Base-by-base conservation (phyloP, 2,329 filamentous ascomycete genomes). In the Plenodomus lindquistii region DNA sequence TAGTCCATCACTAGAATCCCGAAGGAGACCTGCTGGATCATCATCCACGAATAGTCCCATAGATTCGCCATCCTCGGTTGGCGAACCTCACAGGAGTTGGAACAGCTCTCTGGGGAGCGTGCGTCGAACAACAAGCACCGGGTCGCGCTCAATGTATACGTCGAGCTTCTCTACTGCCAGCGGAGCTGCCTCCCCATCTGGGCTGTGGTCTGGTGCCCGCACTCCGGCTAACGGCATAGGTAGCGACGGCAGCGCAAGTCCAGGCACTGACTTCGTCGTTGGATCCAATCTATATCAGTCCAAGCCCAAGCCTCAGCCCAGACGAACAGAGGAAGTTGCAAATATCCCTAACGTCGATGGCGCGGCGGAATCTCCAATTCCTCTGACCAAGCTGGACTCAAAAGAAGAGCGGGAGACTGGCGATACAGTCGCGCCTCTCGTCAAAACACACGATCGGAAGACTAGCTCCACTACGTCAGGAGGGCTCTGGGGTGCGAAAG, bases 81-180 rank as follows among this genome's bases (percentile, higher is more conserved):
- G 62, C 27, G 67, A 69, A 16, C 60, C 70, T 2, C 60, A 62
- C 18, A 59, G 55, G 18, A 62, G 52, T 15, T 65, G 70, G 52
- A 73, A 67, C 44, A 72, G 69, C 48, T 67, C 72, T 2, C 57
- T 75, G 15, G 72, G 71, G 13, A 74, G 72, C 31, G 73, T 75
- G 35, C 67, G 73, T 22, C 68, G 74, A 13, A 70, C 71, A 6
- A 69, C 71, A 21, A 69, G 66, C 17, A 63, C 62, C 6, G 61
- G 64, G 0, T 63, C 65, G 2, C 65, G 60, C 19, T 66, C 65
- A 37, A 52, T 48, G 20, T 59, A 50, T 43, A 53, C 47, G 35
- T 50, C 57, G 6, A 59, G 52, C 21, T 52, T 63, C 24, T 48
- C 50, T 29, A 56, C 47, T 39, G 55, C 59, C 4, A 59, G 55